Evolutionary conservation across 1,284 basidiomycete genomes (phyloP), one percentile per base, ranked within the genome.

Genomic region (Peniophora sp.): DNA sequence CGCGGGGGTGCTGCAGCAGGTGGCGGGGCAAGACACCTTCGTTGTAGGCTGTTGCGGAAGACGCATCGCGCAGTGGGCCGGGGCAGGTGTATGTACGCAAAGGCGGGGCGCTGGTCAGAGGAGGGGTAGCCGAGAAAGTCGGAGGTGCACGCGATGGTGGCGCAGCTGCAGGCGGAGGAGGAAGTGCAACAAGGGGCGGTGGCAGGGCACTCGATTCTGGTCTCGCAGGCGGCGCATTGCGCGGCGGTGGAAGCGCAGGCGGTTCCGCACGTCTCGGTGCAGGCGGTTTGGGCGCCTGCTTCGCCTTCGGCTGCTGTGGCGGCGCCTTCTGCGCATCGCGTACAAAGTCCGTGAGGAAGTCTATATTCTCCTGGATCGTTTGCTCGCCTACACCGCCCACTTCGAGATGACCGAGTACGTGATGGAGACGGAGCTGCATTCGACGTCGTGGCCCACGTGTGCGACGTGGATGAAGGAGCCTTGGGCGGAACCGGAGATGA

Each of bases 371-470:
- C 58, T 74, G 71, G 39, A 92, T 82, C 39, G 86, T 69, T 32
- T 74, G 71, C 22, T 67, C 68, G 44, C 81, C 79, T 51, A 96
- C 67, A 2, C 94, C 94, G 35, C 81, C 76, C 27, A 72, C 72
- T 54, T 85, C 79, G 3, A 98, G 75, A 59, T 84, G 77, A 22
- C 74, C 77, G 2, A 98, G 75, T 77, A 96, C 96, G 98, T 8
- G 87, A 92, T 2, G 91, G 88, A 89, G 0, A 85, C 86, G 66
- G 94, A 97, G 3, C 94, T 94, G 38, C 83, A 81, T 58, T 96
- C 83, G 0, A 81, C 67, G 59, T 96, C 89, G 66, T 89, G 97
- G 22, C 94, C 94, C 90, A 99, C 96, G 64, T 97, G 95, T 0
- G 90, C 92, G 44, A 97, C 79, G 63, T 98, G 95, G 57, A 83